phyloP scores from a whole-genome alignment of 2,329 filamentous ascomycete genomes.

The Ophiosphaerella korrae region DNA sequence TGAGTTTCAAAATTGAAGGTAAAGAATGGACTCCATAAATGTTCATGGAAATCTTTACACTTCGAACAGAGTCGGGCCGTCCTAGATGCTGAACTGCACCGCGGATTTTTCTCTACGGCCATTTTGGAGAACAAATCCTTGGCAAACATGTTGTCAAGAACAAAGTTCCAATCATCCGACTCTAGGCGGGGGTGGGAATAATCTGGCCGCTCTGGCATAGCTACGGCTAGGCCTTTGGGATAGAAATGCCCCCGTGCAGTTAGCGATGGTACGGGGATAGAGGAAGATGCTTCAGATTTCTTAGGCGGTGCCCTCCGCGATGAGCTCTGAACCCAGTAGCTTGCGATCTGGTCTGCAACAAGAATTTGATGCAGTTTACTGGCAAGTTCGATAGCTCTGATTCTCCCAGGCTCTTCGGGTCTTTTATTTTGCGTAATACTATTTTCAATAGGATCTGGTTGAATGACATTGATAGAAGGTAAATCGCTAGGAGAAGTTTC shows the following conservation, averaged over 20 bases:
- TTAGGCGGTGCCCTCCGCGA: too few relatives aligned
- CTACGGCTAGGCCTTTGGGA: not conserved
- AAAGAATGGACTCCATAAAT: not conserved
- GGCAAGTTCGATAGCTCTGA: too few relatives aligned
- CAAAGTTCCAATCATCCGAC: not conserved
- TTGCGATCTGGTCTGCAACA: too few relatives aligned
- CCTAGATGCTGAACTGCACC: not conserved
- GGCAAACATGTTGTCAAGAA: conserved; percentile 3
- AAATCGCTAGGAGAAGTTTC: not conserved
- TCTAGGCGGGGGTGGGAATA: conserved; percentile 1
- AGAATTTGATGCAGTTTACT: too few relatives aligned
- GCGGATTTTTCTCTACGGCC: not conserved
- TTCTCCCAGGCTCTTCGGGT: not conserved
- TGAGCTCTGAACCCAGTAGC: too few relatives aligned
- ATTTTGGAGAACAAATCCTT: not conserved
- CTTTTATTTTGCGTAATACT: not conserved
- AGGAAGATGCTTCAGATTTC: too few relatives aligned
- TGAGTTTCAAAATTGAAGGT: not conserved
- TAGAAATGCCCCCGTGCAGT: not conserved
- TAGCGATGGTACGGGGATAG: not conserved
- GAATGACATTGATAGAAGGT: not conserved
- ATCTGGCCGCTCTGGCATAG: not conserved
- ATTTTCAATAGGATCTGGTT: not conserved
- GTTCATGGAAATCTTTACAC: not conserved
- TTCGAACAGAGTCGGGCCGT: not conserved